Conservation (phyloP, 2,329 filamentous ascomycete species). For the Fusarium sp. region DNA sequence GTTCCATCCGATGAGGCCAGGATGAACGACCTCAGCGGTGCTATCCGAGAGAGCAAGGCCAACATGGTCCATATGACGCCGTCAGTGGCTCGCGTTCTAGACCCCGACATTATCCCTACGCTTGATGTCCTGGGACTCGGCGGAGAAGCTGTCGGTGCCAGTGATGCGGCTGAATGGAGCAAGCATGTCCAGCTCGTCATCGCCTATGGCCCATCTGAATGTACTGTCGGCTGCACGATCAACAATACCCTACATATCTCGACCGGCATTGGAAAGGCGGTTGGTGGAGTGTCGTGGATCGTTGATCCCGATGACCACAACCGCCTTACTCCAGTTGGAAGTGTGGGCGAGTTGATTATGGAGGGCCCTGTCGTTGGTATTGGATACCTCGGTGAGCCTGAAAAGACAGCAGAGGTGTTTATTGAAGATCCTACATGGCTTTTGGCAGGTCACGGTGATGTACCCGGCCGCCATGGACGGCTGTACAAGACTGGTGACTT, state of each 20-base stretch:
- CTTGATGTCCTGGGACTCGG: conserved; percentile 54
- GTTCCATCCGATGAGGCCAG: conserved; percentile 65
- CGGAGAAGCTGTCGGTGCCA: conserved; percentile 64
- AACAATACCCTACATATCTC: conserved; percentile 53
- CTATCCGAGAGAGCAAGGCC: conserved; percentile 54
- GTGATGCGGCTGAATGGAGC: conserved; percentile 61
- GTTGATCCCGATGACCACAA: conserved; percentile 60
- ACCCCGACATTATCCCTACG: not conserved
- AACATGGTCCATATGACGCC: conserved; percentile 62
- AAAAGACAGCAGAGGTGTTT: conserved; percentile 68
- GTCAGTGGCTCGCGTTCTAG: not conserved
- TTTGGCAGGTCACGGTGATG: conserved; percentile 49
- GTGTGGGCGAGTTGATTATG: conserved; percentile 63
- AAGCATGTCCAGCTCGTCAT: conserved; percentile 60
- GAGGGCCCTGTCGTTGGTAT: conserved; percentile 69
- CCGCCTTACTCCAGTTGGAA: conserved; percentile 58
- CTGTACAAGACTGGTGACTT: conserved; percentile 72
- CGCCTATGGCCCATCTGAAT: conserved; percentile 65
- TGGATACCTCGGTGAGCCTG: conserved; percentile 68
- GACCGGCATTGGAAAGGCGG: conserved; percentile 57
- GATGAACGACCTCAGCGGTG: conserved; percentile 61
- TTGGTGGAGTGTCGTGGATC: conserved; percentile 61
- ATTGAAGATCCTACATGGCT: conserved; percentile 67
- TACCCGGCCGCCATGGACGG: conserved; percentile 53
- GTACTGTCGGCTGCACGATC: conserved; percentile 36